Evolutionary conservation across 768 basidiomycete genomes (phyloP).

Genomic region (Clathrus columnatus): DNA sequence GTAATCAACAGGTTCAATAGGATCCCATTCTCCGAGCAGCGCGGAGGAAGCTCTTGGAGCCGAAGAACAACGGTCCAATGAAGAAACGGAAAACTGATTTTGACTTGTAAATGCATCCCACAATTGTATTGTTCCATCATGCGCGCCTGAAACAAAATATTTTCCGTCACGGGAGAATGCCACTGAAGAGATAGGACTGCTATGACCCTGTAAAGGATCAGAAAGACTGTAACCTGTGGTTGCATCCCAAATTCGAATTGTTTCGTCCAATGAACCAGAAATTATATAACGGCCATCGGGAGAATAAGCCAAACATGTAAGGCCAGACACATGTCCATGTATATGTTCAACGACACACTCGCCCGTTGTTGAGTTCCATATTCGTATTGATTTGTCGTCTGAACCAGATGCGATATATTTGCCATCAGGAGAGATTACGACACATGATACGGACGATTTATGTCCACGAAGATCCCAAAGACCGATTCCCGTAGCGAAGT

Average conservation of each 20-base stretch:
- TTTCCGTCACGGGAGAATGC: constrained; percentile 7
- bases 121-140: constrained; percentile 6
- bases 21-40: too few relatives aligned
- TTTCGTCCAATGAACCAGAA: constrained; percentile 4
- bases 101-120: constrained; percentile 8
- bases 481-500: constrained; percentile 1
- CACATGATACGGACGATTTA: not conserved
- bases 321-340: not conserved
- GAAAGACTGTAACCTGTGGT: not conserved
- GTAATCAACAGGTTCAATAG: too few relatives aligned
- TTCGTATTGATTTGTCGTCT: constrained; percentile 1
- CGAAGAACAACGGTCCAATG: too few relatives aligned
- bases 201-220: constrained; percentile 1
- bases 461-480: not conserved
- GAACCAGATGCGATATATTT: not conserved
- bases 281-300: constrained; percentile 3
- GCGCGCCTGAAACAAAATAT: constrained; percentile 2
- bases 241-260: constrained; percentile 9
- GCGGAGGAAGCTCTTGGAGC: too few relatives aligned
- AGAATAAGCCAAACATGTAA: constrained; percentile 5
- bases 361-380: constrained; percentile 11
- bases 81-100: too few relatives aligned
- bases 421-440: not conserved
- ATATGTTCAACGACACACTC: not conserved
- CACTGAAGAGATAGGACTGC: not conserved